These are phyloP conservation scores for Coemansia reversa DNA, from an alignment of 192 early-diverging fungal genomes.

Conservation along the genomic window DNA sequence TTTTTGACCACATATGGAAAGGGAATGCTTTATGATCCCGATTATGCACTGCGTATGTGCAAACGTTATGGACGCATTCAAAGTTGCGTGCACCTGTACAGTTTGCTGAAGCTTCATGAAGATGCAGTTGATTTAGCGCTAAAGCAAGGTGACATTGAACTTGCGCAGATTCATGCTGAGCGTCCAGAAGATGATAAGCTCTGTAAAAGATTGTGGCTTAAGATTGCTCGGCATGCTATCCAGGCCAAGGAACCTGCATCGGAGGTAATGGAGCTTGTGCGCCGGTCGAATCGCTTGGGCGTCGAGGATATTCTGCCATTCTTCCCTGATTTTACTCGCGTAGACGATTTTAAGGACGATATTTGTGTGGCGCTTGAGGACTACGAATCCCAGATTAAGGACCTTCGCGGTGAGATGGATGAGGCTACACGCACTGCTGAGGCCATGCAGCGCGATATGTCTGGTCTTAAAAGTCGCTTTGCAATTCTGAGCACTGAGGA, in stretches of 20 bases:
- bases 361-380: slow-evolving; percentile 88
- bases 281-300: slow-evolving; percentile 72
- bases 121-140: slow-evolving; percentile 91
- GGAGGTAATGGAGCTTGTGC: slow-evolving; percentile 81
- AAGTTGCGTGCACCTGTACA: slow-evolving; percentile 89
- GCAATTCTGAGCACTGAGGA: slow-evolving; percentile 55
- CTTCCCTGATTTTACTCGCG: slow-evolving; percentile 96
- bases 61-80: slow-evolving; percentile 78
- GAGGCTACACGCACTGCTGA: slow-evolving; percentile 91
- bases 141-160: slow-evolving; percentile 79
- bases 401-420: slow-evolving; percentile 90
- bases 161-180: slow-evolving; percentile 91
- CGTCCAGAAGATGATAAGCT: slow-evolving; percentile 86
- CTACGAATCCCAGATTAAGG: slow-evolving; percentile 87
- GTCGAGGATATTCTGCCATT: slow-evolving; percentile 96
- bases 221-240: slow-evolving; percentile 89
- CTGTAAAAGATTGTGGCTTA: slow-evolving; percentile 88
- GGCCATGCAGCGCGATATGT: slow-evolving; percentile 88
- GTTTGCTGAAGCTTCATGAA: slow-evolving; percentile 82
- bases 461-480: slow-evolving; percentile 77
- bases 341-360: slow-evolving; percentile 98
- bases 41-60: slow-evolving; percentile 90
- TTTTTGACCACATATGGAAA: slow-evolving; percentile 73
- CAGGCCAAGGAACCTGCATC: slow-evolving; percentile 83
- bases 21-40: slow-evolving; percentile 82